Evolutionary conservation across 331 rosid genomes (phyloP).

Genomic region (Rhamnella rubrinervis): DNA sequence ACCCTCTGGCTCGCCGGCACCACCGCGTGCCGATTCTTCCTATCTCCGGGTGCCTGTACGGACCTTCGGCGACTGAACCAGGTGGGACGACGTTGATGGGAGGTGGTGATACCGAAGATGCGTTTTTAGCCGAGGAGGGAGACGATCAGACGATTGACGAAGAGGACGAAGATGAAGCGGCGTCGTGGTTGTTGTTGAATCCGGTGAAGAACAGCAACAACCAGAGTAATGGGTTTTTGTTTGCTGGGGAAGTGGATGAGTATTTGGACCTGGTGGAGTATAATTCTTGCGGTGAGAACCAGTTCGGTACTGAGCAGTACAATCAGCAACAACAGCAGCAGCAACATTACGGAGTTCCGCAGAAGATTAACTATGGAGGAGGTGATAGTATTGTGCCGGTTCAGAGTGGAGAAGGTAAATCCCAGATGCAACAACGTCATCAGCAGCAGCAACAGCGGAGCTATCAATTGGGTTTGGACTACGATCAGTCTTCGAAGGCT

Average conservation of each 20-base stretch:
- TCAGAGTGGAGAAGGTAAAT: conserved; percentile 38
- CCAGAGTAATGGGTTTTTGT: conserved; percentile 50
- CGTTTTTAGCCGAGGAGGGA: conserved; percentile 33
- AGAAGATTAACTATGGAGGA: conserved; percentile 46
- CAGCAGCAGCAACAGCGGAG: conserved; percentile 21
- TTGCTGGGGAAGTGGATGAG: conserved; percentile 74
- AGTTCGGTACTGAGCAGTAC: conserved; percentile 31
- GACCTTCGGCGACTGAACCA: conserved; percentile 18
- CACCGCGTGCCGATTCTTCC: conserved; percentile 81
- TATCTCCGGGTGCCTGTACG: conserved; percentile 38
- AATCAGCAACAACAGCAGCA: conserved; percentile 27
- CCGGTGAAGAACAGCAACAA: conserved; percentile 40
- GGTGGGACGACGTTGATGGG: background rate
- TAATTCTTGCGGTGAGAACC: conserved; percentile 46
- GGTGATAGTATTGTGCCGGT: conserved; percentile 91
- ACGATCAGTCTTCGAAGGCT: conserved; percentile 52
- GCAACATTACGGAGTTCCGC: conserved; percentile 33
- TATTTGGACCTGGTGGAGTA: conserved; percentile 85
- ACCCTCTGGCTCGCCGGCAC: conserved; percentile 92
- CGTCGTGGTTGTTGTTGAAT: conserved; percentile 83
- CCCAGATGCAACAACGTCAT: conserved; percentile 2
- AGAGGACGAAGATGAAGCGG: conserved; percentile 66
- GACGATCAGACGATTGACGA: conserved; percentile 44
- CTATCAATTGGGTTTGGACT: conserved; percentile 61
- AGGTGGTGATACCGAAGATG: conserved; percentile 12